Conservation (phyloP, 768 basidiomycete species). For the Cystofilobasidium macerans region DNA sequence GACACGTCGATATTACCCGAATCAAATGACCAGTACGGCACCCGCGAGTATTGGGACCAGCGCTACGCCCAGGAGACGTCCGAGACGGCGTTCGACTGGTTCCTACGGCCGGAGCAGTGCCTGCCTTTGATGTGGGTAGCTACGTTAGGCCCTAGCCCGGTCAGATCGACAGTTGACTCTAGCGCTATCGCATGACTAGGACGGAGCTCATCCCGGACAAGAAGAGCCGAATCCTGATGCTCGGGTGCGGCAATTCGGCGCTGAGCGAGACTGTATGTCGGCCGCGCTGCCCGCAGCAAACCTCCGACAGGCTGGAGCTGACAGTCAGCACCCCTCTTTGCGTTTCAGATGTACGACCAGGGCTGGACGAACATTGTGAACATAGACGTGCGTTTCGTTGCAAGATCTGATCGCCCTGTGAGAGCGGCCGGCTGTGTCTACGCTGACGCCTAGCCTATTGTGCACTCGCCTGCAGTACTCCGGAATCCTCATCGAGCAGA, state of each 20-base stretch:
- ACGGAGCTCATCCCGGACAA: conserved; percentile 27
- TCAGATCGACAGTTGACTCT: too few species aligned
- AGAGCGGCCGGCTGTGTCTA: too few species aligned
- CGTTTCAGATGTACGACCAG: conserved; percentile 54
- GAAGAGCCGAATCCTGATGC: conserved; percentile 32
- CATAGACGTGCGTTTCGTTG: conserved; percentile 53
- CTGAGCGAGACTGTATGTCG: conserved; percentile 35
- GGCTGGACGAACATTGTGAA: conserved; percentile 72
- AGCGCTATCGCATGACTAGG: too few species aligned
- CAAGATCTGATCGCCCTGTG: too few species aligned
- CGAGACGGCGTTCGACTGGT: conserved; percentile 39
- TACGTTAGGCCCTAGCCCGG: too few species aligned
- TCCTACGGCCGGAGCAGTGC: conserved; percentile 31
- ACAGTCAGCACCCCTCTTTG: background rate
- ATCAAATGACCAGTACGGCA: conserved; percentile 17
- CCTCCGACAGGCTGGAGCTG: background rate
- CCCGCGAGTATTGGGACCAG: conserved; percentile 21
- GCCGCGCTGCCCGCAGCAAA: too few species aligned
- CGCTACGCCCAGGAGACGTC: conserved; percentile 31
- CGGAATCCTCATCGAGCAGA: conserved; percentile 58
- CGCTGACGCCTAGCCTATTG: background rate
- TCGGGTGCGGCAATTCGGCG: conserved; percentile 37
- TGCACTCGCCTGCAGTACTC: conserved; percentile 45
- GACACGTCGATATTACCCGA: conserved; percentile 18
- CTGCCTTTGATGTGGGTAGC: conserved; percentile 20